Evolutionary conservation across 2,329 filamentous ascomycete species (phyloP).

Genomic region (Cyphellophora europaea): DNA sequence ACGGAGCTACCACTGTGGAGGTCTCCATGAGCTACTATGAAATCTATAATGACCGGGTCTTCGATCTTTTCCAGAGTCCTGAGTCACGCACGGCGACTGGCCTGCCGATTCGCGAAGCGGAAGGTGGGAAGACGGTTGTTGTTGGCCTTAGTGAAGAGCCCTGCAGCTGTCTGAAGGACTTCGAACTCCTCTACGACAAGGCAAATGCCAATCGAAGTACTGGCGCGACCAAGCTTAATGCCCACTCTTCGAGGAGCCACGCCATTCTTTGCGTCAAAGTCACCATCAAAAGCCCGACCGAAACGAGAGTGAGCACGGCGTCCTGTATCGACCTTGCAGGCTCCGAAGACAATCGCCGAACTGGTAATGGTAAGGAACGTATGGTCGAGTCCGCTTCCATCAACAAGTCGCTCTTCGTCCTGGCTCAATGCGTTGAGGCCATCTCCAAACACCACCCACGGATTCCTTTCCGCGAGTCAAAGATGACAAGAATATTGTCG

Average conservation of each 20-base stretch:
- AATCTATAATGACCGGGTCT: conserved; percentile 95
- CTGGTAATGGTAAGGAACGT: conserved; percentile 85
- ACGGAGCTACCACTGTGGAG: conserved; percentile 58
- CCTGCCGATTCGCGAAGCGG: conserved; percentile 66
- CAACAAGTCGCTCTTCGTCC: conserved; percentile 92
- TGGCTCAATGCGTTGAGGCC: conserved; percentile 91
- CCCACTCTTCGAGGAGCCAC: conserved; percentile 81
- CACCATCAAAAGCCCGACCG: conserved; percentile 61
- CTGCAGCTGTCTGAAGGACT: conserved; percentile 79
- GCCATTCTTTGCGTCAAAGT: conserved; percentile 87
- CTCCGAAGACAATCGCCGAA: conserved; percentile 89
- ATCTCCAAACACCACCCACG: conserved; percentile 67
- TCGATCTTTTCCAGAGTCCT: conserved; percentile 75
- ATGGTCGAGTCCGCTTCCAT: conserved; percentile 93
- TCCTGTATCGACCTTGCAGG: conserved; percentile 93
- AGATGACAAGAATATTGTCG: conserved; percentile 92
- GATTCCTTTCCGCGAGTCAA: conserved; percentile 88
- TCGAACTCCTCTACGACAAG: conserved; percentile 81
- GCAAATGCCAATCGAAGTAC: conserved; percentile 86
- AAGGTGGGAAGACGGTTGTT: conserved; percentile 77
- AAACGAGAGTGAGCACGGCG: conserved; percentile 67
- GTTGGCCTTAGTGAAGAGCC: conserved; percentile 75
- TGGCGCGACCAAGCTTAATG: conserved; percentile 81
- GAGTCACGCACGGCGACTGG: conserved; percentile 79
- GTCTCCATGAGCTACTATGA: conserved; percentile 87